Percentiles rank a stretch among this genome's conserved stretches.
Evolutionary conservation across 1,284 basidiomycete species (phyloP).

Genomic region (Irpex lacteus): DNA sequence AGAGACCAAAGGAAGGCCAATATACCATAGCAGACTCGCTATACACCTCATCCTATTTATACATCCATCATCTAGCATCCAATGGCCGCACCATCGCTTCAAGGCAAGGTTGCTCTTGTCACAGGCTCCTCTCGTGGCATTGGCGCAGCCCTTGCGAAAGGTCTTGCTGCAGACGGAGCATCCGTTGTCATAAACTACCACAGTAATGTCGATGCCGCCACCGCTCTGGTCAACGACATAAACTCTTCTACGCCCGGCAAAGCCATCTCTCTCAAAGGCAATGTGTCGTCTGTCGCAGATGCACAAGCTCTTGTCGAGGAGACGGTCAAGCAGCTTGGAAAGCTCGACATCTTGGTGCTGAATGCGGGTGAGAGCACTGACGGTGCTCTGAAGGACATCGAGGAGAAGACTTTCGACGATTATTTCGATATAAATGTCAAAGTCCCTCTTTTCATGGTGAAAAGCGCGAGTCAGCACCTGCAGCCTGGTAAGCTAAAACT

Average conservation of each 20-base stretch:
- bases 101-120: slow-evolving; percentile 49
- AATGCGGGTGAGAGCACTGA: slow-evolving; percentile 51
- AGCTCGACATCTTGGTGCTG: slow-evolving; percentile 50
- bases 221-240: slow-evolving; percentile 41
- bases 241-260: slow-evolving; percentile 36
- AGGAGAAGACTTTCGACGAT: slow-evolving; percentile 45
- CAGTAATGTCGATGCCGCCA: slow-evolving; percentile 34
- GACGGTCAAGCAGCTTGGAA: slow-evolving; percentile 44
- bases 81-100: slow-evolving; percentile 3
- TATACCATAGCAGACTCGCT: too few species aligned
- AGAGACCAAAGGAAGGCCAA: too few species aligned
- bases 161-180: slow-evolving; percentile 48
- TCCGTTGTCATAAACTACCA: slow-evolving; percentile 49
- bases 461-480: slow-evolving; percentile 40
- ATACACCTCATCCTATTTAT: background rate
- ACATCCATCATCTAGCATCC: background rate
- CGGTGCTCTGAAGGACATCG: slow-evolving; percentile 38
- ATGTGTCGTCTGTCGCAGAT: slow-evolving; percentile 41
- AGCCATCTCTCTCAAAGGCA: slow-evolving; percentile 46
- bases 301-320: slow-evolving; percentile 41
- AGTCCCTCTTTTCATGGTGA: slow-evolving; percentile 50
- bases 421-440: slow-evolving; percentile 52
- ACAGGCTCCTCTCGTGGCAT: slow-evolving; percentile 54
- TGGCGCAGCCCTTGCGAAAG: slow-evolving; percentile 47
- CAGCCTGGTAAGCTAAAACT: slow-evolving; percentile 34